A percentile compares a stretch with the other conserved stretches of the same genome.
Conservation (phyloP, 768 basidiomycete species). For the Tulasnella sp. region DNA sequence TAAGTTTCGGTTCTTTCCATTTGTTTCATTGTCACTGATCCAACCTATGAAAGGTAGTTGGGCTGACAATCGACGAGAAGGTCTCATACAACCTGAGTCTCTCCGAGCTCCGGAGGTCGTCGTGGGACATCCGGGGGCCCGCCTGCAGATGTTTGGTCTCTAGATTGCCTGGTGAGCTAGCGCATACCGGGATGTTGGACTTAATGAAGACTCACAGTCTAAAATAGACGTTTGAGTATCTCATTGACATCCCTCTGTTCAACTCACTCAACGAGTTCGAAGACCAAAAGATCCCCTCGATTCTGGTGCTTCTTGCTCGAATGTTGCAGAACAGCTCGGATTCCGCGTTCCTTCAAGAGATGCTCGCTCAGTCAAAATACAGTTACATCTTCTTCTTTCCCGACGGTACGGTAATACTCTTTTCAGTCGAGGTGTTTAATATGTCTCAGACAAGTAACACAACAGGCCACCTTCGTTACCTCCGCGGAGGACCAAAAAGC, state of each 20-base stretch:
- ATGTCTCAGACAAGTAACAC: not conserved
- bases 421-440: not conserved
- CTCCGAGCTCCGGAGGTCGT: constrained; percentile 14
- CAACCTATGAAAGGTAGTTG: not conserved
- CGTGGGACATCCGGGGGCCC: constrained; percentile 13
- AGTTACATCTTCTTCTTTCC: too few species aligned
- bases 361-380: not conserved
- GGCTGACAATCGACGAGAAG: not conserved
- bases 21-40: not conserved
- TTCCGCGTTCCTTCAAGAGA: not conserved
- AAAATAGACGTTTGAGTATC: not conserved
- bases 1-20: not conserved
- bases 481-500: not conserved
- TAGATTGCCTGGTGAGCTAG: constrained; percentile 16
- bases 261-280: not conserved
- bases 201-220: not conserved
- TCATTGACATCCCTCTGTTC: not conserved
- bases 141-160: constrained; percentile 14
- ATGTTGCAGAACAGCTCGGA: not conserved
- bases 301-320: not conserved
- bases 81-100: not conserved
- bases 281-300: not conserved
- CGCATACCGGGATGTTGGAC: too few species aligned
- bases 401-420: not conserved
- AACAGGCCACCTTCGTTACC: not conserved